Base-by-base conservation (phyloP, 2,329 filamentous ascomycete species). In the Fusarium sp. region DNA sequence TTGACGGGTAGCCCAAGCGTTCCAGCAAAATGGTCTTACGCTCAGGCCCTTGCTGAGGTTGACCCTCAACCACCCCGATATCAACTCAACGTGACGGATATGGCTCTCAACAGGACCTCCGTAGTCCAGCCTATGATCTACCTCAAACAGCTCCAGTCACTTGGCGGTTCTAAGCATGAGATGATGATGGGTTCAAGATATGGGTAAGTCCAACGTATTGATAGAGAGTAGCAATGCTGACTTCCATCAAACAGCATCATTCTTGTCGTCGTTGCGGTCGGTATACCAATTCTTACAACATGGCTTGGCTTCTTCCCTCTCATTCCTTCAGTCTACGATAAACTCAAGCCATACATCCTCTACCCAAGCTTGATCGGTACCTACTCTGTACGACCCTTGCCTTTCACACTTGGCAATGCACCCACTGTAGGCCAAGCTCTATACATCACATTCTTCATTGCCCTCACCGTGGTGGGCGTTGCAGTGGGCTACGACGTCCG, bases 331-430 rank as follows among this genome's bases (percentile, higher is more conserved):
- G 9, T 61, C 15, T 53, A 61, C 19, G 57, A 61, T 17, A 60
- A 40, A 6, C 45, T 61, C 45, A 61, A 61, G 8, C 57, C 57
- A 6, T 61, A 60, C 6, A 53, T 61, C 7, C 45, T 61, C 3
- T 61, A 61, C 6, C 57, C 55, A 19, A 61, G 57, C 55, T 53
- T 43, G 5, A 60, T 61, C 14, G 55, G 57, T 14, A 61, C 57
- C 17, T 61, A 61, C 17, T 61, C 57, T 3, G 57, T 61, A 2
- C 55, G 55, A 0, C 57, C 57, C 5, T 7, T 61, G 1, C 57
- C 57, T 10, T 61, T 60, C 39, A 52, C 60, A 24, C 26, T 61
- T 0, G 57, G 57, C 4, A 61, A 61, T 1, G 57, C 57, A 2
- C 57, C 57, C 10, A 60, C 34, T 3, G 8, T 61, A 3, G 57